A percentile compares a stretch with the other conserved stretches of the same genome.
These are phyloP conservation scores for Candida railenensis DNA, from an alignment of 805 yeast species.

Conservation along the genomic window DNA sequence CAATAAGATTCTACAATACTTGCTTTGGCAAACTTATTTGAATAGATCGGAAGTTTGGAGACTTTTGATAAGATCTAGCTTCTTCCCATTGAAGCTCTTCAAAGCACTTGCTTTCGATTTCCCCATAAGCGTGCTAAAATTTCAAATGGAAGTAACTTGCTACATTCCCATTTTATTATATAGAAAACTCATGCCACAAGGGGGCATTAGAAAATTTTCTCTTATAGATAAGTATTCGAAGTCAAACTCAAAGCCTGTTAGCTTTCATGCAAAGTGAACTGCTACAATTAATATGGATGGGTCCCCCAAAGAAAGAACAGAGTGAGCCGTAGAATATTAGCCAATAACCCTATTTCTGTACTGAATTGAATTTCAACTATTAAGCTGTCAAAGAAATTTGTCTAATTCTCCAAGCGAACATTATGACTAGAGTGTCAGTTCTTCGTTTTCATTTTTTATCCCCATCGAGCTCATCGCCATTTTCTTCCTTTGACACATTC, in stretches of 20 bases:
- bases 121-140: not conserved
- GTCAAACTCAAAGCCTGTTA: not conserved
- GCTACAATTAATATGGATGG: not conserved
- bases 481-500: no score
- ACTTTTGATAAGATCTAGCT: not conserved
- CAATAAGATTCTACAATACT: not conserved
- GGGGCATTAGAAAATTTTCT: not conserved
- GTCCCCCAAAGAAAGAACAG: no score
- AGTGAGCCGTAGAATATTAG: no score
- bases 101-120: not conserved
- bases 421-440: no score
- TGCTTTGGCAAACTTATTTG: not conserved
- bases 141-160: not conserved
- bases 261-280: not conserved
- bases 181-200: not conserved
- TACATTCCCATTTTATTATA: not conserved
- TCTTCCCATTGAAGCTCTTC: not conserved
- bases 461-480: no score
- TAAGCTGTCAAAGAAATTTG: no score
- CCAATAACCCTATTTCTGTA: no score
- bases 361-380: no score
- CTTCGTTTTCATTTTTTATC: no score
- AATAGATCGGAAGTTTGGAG: not conserved
- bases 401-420: no score
- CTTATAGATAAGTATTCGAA: not conserved